Evolutionary conservation across 345 rosid species (phyloP).

Genomic region (Hypericum androsaemum): DNA sequence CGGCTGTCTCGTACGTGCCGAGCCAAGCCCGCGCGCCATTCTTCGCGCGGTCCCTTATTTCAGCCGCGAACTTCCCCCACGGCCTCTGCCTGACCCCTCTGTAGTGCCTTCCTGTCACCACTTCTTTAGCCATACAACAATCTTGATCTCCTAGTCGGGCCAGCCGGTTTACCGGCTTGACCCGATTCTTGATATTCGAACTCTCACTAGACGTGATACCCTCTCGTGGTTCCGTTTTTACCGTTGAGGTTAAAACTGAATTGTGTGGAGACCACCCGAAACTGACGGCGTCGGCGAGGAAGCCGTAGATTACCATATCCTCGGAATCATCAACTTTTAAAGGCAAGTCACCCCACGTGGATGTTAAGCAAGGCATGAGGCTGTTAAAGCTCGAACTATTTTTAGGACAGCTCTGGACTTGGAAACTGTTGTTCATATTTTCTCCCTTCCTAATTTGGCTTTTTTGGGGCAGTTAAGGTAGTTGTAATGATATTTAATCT

Average conservation of each 20-base stretch:
- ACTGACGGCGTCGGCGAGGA: constrained; percentile 40
- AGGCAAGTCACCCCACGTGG: constrained; percentile 33
- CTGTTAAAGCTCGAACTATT: neutral
- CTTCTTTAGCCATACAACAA: neutral
- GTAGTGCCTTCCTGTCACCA: constrained; percentile 25
- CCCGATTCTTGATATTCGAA: neutral
- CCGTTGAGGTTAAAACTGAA: neutral
- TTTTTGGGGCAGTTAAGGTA: too few relatives aligned
- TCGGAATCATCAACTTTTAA: constrained; percentile 46
- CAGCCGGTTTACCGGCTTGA: neutral
- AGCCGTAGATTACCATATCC: constrained; percentile 45
- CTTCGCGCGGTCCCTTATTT: constrained; percentile 25
- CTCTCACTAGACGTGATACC: too few relatives aligned
- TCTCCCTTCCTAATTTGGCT: too few relatives aligned
- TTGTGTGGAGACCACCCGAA: constrained; percentile 38
- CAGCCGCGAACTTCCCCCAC: constrained; percentile 33
- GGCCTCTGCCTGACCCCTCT: constrained; percentile 30
- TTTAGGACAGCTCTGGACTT: too few relatives aligned
- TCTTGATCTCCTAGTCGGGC: neutral
- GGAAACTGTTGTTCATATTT: too few relatives aligned
- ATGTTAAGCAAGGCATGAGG: constrained; percentile 15
- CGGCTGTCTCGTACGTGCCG: constrained; percentile 28
- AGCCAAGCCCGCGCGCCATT: constrained; percentile 34
- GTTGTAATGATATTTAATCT: too few relatives aligned
- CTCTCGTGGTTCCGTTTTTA: neutral